Evolutionary conservation across 345 rosid genomes (phyloP).

Genomic region (Brassica rapa): DNA sequence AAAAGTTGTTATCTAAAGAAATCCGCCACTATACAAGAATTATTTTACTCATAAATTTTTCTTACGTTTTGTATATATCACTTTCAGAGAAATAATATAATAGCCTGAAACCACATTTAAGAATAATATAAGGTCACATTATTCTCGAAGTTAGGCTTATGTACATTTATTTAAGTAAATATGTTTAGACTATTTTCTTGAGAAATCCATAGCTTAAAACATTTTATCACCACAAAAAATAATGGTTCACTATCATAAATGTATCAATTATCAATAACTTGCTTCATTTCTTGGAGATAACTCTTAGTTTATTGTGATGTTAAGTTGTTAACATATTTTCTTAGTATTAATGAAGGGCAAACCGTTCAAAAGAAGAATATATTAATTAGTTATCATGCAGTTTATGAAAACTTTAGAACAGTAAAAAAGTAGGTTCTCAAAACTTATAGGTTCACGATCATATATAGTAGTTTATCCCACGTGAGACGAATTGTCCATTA

Average conservation of each 20-base stretch:
- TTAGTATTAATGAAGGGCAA: background rate
- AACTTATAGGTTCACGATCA: conserved; percentile 16
- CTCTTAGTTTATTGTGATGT: background rate
- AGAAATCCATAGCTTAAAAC: background rate
- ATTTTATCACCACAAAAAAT: background rate
- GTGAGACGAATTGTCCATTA: conserved; percentile 25
- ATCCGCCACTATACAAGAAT: background rate
- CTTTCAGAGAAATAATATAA: background rate
- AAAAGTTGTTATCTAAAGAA: background rate
- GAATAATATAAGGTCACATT: background rate
- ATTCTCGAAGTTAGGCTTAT: background rate
- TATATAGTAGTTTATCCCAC: conserved; percentile 23
- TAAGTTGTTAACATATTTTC: background rate
- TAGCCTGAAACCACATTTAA: background rate
- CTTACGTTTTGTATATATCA: background rate
- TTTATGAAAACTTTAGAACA: background rate
- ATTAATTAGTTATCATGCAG: background rate
- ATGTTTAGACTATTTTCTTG: background rate
- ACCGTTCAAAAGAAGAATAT: background rate
- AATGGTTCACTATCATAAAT: background rate
- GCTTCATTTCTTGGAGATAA: background rate
- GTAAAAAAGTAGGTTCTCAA: background rate
- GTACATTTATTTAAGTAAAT: background rate
- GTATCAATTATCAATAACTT: background rate
- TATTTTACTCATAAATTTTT: background rate